phyloP scores from a whole-genome alignment of 441 rosid genomes.

The Francoa sonchifolia region DNA sequence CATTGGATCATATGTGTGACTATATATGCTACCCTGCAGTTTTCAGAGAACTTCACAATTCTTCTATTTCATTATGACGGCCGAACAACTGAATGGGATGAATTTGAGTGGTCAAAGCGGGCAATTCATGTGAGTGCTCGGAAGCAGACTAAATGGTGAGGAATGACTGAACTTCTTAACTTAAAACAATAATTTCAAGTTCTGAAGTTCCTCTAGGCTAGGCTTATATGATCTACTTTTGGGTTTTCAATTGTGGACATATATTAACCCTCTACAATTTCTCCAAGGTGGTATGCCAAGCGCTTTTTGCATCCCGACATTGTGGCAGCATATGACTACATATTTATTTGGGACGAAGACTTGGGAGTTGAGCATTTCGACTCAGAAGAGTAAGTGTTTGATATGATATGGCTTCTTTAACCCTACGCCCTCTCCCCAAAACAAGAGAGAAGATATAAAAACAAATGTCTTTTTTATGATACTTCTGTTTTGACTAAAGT shows the following conservation, averaged over 20 bases:
- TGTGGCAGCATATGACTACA: conserved; percentile 67
- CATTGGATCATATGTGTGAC: no score
- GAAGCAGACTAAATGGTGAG: conserved; percentile 86
- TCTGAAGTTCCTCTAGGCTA: conserved; percentile 7
- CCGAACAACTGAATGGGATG: conserved; percentile 62
- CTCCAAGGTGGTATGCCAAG: conserved; percentile 78
- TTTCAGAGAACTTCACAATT: conserved; percentile 76
- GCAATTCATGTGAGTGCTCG: conserved; percentile 68
- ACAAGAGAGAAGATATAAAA: no score
- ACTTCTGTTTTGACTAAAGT: no score
- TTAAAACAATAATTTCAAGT: background rate
- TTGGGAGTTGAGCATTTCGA: conserved; percentile 77
- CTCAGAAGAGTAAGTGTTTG: conserved; percentile 15
- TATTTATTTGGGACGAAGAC: conserved; percentile 94
- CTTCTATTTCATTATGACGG: conserved; percentile 84
- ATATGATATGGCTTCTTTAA: no score
- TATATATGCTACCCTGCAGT: conserved; percentile 34
- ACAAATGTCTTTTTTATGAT: no score
- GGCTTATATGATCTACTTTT: conserved; percentile 4
- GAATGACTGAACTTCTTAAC: no score
- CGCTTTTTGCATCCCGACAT: conserved; percentile 87
- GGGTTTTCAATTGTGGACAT: background rate
- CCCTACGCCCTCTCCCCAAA: no score
- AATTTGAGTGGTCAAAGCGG: conserved; percentile 73
- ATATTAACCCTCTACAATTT: conserved; percentile 10